phyloP scores from a whole-genome alignment of 2,329 filamentous ascomycete species.

The Penicillium nordicum region DNA sequence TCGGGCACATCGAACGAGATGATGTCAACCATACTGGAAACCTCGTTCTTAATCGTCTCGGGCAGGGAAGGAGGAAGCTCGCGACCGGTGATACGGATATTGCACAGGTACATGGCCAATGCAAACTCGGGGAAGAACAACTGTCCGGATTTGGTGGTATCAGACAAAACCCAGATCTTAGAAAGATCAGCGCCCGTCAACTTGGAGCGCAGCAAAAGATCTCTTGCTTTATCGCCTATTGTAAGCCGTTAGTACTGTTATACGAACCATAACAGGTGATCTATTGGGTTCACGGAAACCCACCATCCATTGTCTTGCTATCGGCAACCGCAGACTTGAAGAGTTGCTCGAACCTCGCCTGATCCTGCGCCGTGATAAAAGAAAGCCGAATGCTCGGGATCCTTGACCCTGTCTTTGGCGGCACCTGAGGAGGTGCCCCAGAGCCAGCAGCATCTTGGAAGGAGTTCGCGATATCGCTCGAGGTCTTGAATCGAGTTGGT shows the following conservation, averaged over 20 bases:
- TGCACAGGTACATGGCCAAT: conserved; percentile 97
- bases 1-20: conserved; percentile 92
- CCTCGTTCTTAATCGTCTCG: conserved; percentile 88
- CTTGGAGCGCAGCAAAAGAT: conserved; percentile 82
- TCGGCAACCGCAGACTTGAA: conserved; percentile 94
- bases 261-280: background rate
- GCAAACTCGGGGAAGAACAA: conserved; percentile 97
- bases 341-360: conserved; percentile 93
- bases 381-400: conserved; percentile 93
- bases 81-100: conserved; percentile 85
- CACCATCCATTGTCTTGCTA: conserved; percentile 75
- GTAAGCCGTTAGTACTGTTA: conserved; percentile 13
- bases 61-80: conserved; percentile 70
- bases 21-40: conserved; percentile 99
- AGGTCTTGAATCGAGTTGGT: conserved; percentile 59
- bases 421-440: conserved; percentile 57
- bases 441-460: conserved; percentile 46
- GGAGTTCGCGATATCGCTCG: conserved; percentile 62
- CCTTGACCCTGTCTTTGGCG: conserved; percentile 63
- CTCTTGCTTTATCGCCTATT: conserved; percentile 75
- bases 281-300: background rate
- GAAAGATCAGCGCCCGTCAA: conserved; percentile 82
- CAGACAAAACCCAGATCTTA: conserved; percentile 90
- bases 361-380: conserved; percentile 92
- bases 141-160: conserved; percentile 94